Base-by-base conservation (phyloP, 2,329 filamentous ascomycete genomes). In the Davidsoniella australis region DNA sequence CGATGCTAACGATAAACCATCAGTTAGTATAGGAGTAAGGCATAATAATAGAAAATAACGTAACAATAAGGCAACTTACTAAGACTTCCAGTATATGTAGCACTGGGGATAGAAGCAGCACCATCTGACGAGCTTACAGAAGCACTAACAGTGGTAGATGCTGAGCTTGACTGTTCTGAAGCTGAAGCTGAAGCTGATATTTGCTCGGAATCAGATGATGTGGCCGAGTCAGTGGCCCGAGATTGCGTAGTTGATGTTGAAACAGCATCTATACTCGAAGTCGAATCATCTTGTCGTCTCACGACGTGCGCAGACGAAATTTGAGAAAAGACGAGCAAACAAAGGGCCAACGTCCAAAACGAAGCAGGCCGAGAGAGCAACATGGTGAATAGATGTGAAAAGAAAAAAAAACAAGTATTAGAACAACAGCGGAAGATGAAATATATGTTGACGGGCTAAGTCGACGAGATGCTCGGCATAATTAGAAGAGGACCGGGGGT, bases 301-400 rank as follows among this genome's bases (percentile, higher is more conserved):
- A 60, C 48, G 37, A 62, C 55, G 6, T 63, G 61, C 9, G 64
- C 64, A 18, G 58, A 56, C 17, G 60, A 63, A 43, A 63, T 54
- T 41, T 70, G 64, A 20, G 68, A 56, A 40, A 59, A 58, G 40
- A 69, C 44, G 3, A 63, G 45, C 18, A 70, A 56, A 55, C 63
- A 65, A 50, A 71, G 55, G 41, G 69, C 54, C 4, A 49, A 24
- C n/a, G 44, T 39, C 29, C 47, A 51, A 23, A 50, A 29, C 24
- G 43, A 47, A 6, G 41, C 24, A 36, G 40, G 41, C 20, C 40
- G 39, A 12, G 49, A 41, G 16, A 46, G 26, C 24, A 52, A 37
- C 49, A 51, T 55, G 14, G 17, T 39, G 23, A 6, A 20, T 5
- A n/a, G 37, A 33, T 41, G 26, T 39, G 39, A 42, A 33, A n/a